Evolutionary conservation across 148 eudicot species (phyloP).

Genomic region (Vaccinium macrocarpon): DNA sequence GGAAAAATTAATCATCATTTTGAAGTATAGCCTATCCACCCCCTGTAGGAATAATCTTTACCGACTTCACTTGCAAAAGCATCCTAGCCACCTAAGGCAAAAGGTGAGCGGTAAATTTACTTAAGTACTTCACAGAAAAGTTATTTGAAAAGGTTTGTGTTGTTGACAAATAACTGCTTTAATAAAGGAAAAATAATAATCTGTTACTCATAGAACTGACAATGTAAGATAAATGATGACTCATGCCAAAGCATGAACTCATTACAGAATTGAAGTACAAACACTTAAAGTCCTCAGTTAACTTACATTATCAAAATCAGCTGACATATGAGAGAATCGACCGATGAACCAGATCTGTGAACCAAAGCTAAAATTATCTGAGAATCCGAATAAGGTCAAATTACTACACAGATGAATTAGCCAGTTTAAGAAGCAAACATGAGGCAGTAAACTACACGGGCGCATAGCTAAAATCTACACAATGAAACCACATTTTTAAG

Average conservation of each 20-base stretch:
- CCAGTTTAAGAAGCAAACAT: background rate
- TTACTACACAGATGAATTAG: background rate
- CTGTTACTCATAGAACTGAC: background rate
- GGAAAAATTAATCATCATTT: background rate
- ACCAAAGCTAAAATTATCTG: slow-evolving; percentile 22
- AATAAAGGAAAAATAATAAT: background rate
- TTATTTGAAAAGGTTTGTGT: background rate
- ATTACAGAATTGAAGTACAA: background rate
- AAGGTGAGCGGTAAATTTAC: background rate
- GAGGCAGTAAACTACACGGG: background rate
- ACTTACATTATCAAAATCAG: slow-evolving; percentile 79
- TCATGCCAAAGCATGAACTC: background rate
- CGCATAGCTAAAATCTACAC: background rate
- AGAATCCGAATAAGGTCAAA: background rate
- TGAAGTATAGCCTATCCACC: background rate
- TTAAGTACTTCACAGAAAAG: background rate
- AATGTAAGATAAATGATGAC: background rate
- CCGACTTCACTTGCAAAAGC: background rate
- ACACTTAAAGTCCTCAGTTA: slow-evolving; percentile 4
- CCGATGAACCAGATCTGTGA: slow-evolving; percentile 83
- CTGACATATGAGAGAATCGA: slow-evolving; percentile 66
- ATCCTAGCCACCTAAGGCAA: background rate
- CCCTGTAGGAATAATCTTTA: background rate
- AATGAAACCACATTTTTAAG: background rate
- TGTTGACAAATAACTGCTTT: background rate